Evolutionary conservation across 768 basidiomycete species (phyloP).

Genomic region (Cystoderma amianthinum): DNA sequence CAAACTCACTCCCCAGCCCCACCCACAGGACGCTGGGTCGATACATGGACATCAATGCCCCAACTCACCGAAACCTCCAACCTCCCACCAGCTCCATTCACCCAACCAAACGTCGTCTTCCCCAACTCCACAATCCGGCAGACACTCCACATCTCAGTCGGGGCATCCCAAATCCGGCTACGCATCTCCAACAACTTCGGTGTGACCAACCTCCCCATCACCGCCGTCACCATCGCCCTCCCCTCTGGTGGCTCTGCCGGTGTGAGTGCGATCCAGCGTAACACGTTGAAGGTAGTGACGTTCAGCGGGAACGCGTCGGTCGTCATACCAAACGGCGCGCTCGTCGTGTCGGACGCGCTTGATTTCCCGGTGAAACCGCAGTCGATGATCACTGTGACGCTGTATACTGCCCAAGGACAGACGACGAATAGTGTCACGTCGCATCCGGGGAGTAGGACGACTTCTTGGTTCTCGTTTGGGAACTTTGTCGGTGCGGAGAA

Average conservation of each 20-base stretch:
- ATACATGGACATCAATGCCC: slow-evolving; percentile 31
- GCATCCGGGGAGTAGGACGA: slow-evolving; percentile 46
- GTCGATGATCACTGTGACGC: slow-evolving; percentile 30
- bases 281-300: slow-evolving; percentile 27
- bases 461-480: slow-evolving; percentile 31
- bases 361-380: slow-evolving; percentile 28
- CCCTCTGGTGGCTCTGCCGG: slow-evolving; percentile 30
- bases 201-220: slow-evolving; percentile 30
- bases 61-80: slow-evolving; percentile 29
- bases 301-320: slow-evolving; percentile 36
- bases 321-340: slow-evolving; percentile 34
- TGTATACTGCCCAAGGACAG: slow-evolving; percentile 35
- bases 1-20: too few relatives aligned
- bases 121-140: slow-evolving; percentile 41
- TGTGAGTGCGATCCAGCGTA: slow-evolving; percentile 23
- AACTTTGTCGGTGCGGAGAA: slow-evolving; percentile 26
- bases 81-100: slow-evolving; percentile 26
- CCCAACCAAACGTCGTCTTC: slow-evolving; percentile 24
- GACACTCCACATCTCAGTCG: slow-evolving; percentile 36
- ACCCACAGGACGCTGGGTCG: slow-evolving; percentile 29
- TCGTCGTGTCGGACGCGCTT: slow-evolving; percentile 39
- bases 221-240: slow-evolving; percentile 34
- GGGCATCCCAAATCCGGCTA: slow-evolving; percentile 30
- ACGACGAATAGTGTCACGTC: slow-evolving; percentile 30
- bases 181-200: slow-evolving; percentile 45